Conservation (phyloP, 805 yeast species). For the Monosporozyma aerobia region DNA sequence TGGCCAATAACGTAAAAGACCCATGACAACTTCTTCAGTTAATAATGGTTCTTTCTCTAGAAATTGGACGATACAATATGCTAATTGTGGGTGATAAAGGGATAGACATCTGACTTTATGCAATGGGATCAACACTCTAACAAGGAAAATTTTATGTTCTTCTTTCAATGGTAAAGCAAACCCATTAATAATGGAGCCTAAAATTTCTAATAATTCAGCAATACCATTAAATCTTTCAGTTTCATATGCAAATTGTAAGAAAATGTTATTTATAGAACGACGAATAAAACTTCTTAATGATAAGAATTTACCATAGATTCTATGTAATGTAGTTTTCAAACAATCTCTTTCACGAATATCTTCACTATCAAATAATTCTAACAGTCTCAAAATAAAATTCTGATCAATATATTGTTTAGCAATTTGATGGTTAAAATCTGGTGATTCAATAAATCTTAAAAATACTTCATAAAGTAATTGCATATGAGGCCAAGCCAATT, state of each 20-base stretch:
- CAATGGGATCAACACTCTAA: constrained; percentile 79
- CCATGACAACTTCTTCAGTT: constrained; percentile 95
- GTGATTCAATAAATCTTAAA: constrained; percentile 83
- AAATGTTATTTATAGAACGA: constrained; percentile 84
- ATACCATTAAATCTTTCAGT: constrained; percentile 94
- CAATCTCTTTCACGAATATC: constrained; percentile 96
- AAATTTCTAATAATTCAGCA: constrained; percentile 86
- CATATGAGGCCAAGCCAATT: constrained; percentile 99
- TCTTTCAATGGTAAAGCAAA: constrained; percentile 95
- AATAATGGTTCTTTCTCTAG: constrained; percentile 85
- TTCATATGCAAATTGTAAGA: constrained; percentile 87
- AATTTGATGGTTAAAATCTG: constrained; percentile 85
- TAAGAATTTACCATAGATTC: constrained; percentile 92
- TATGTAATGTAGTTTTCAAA: constrained; percentile 85
- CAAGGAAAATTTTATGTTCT: constrained; percentile 86
- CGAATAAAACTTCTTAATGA: constrained; percentile 84
- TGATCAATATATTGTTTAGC: constrained; percentile 95
- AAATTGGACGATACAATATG: constrained; percentile 94
- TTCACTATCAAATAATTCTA: constrained; percentile 90
- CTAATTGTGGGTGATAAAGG: constrained; percentile 90
- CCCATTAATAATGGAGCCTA: constrained; percentile 95
- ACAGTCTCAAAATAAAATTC: constrained; percentile 65
- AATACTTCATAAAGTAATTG: constrained; percentile 92
- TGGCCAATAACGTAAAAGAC: constrained; percentile 91
- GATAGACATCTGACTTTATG: constrained; percentile 87